phyloP scores from a whole-genome alignment of 2,329 filamentous ascomycete species.

The Pseudocercospora eumusae region DNA sequence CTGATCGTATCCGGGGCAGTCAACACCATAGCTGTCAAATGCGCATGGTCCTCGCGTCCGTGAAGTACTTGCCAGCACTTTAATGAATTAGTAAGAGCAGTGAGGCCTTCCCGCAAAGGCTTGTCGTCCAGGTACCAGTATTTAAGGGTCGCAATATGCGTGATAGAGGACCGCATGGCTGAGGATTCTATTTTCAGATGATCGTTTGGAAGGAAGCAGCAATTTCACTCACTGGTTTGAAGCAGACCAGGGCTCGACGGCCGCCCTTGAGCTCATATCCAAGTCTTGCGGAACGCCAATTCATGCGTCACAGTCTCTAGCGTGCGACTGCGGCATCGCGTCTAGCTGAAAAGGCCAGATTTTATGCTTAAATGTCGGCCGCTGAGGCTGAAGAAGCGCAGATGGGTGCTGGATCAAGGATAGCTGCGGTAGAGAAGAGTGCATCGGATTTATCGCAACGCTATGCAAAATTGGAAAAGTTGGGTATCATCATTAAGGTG shows the following conservation, averaged over 20 bases:
- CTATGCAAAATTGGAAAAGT: neutral
- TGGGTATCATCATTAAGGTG: slow-evolving; percentile 16
- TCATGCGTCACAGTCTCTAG: neutral
- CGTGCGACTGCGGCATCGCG: neutral
- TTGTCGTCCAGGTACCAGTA: neutral
- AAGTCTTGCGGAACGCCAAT: neutral
- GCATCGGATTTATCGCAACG: slow-evolving; percentile 4
- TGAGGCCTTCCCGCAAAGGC: neutral
- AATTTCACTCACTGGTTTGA: neutral
- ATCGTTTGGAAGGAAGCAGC: neutral
- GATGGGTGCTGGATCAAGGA: neutral
- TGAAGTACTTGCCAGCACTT: neutral
- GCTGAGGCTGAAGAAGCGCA: slow-evolving; percentile 1
- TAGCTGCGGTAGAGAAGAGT: slow-evolving; percentile 2
- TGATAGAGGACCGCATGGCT: neutral
- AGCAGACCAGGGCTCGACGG: neutral
- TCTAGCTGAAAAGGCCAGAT: neutral
- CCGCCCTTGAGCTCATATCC: neutral
- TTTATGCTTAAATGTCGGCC: neutral
- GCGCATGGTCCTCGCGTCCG: neutral
- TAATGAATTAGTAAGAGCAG: neutral
- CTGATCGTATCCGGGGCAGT: neutral
- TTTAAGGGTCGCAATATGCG: neutral
- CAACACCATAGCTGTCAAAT: neutral
- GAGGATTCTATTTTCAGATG: neutral